Conservation (phyloP, 306 rosid genomes). For the Oxytropis ochrocephala region DNA sequence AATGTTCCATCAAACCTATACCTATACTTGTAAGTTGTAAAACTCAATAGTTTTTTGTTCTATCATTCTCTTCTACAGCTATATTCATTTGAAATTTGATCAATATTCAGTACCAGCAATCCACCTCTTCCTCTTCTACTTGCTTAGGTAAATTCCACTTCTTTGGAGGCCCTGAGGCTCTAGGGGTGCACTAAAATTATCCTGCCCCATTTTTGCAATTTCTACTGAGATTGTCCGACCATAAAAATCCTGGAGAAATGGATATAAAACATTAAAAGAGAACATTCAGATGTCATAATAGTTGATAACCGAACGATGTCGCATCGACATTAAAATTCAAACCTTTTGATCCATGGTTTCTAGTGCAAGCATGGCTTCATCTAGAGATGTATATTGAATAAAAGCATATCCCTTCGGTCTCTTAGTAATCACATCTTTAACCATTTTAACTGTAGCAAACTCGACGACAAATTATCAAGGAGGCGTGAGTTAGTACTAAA, state of each 20-base stretch:
- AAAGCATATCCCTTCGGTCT: slow-evolving; percentile 79
- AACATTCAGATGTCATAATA: not conserved
- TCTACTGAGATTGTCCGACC: slow-evolving; percentile 66
- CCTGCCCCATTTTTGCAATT: slow-evolving; percentile 55
- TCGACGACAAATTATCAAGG: not conserved
- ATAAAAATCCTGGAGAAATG: slow-evolving; percentile 38
- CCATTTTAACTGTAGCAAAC: slow-evolving; percentile 46
- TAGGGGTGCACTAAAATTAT: slow-evolving; percentile 34
- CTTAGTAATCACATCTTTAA: slow-evolving; percentile 45
- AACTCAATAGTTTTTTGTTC: not conserved
- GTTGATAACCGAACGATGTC: not conserved
- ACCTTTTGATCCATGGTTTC: slow-evolving; percentile 94
- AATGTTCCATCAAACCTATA: not conserved
- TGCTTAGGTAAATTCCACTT: slow-evolving; percentile 38
- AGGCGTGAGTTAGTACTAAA: not conserved
- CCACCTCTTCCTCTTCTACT: slow-evolving; percentile 65
- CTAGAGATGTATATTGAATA: slow-evolving; percentile 71
- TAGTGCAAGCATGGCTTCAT: slow-evolving; percentile 74
- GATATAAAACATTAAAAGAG: not conserved
- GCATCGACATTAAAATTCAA: not conserved
- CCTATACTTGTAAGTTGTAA: not conserved
- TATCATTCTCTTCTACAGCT: slow-evolving; percentile 1
- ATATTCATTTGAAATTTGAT: slow-evolving; percentile 17
- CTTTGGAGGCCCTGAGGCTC: slow-evolving; percentile 69
- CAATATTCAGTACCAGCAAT: slow-evolving; percentile 97